Conservation (phyloP, 352 stramenopile genomes). For the Phytophthora cactorum region DNA sequence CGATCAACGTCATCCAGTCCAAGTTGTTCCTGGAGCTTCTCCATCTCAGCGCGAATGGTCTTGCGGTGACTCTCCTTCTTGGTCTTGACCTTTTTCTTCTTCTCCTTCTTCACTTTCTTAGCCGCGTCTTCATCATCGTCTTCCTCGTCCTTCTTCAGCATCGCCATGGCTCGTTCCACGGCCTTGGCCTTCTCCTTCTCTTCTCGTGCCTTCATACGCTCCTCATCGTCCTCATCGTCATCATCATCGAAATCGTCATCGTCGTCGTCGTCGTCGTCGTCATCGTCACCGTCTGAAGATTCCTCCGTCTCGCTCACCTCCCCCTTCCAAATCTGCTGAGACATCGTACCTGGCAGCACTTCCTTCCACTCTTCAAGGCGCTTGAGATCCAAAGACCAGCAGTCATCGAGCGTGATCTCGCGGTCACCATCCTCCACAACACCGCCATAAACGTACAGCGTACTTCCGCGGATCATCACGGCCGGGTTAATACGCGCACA, state of each 20-base stretch:
- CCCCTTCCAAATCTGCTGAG: slow-evolving; percentile 92
- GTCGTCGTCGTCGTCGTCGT: slow-evolving; percentile 71
- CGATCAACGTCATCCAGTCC: slow-evolving; percentile 68
- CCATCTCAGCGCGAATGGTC: slow-evolving; percentile 79
- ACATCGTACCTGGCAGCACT: slow-evolving; percentile 92
- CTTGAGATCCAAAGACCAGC: slow-evolving; percentile 94
- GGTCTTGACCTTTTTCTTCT: slow-evolving; percentile 66
- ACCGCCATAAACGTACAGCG: slow-evolving; percentile 94
- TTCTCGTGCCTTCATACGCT: slow-evolving; percentile 18
- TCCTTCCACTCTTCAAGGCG: slow-evolving; percentile 94
- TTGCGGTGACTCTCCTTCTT: slow-evolving; percentile 74
- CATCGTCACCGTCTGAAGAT: slow-evolving; percentile 81
- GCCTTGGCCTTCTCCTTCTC: slow-evolving; percentile 47
- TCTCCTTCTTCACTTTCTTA: slow-evolving; percentile 56
- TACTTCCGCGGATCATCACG: slow-evolving; percentile 89
- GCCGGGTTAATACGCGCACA: slow-evolving; percentile 89
- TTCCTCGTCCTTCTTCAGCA: slow-evolving; percentile 56
- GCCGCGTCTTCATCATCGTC: slow-evolving; percentile 28
- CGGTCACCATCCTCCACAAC: slow-evolving; percentile 94
- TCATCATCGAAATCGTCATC: slow-evolving; percentile 54
- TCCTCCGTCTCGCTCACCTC: slow-evolving; percentile 89
- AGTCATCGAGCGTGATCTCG: slow-evolving; percentile 96
- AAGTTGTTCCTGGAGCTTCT: slow-evolving; percentile 84
- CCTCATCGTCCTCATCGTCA: slow-evolving; percentile 30
- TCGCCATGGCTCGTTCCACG: slow-evolving; percentile 64